Percentiles rank a stretch among this genome's conserved stretches.
These are phyloP conservation scores for Agaricus subrufescens DNA, from an alignment of 768 basidiomycete species.

Conservation along the genomic window DNA sequence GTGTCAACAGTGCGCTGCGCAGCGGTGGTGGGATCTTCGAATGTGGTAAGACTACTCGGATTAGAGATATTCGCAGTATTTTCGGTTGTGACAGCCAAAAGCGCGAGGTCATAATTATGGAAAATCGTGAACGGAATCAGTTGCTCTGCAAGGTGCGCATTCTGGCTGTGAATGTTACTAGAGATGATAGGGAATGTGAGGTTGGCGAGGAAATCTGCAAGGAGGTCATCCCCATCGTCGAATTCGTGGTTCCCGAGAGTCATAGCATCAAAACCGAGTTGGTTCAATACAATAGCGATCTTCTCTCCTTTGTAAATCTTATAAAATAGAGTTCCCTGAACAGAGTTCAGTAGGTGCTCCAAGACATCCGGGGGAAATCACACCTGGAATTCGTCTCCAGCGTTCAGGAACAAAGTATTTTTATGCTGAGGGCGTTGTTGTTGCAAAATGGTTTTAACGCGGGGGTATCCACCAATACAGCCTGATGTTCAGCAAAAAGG, in stretches of 20 bases:
- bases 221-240: conserved; percentile 35
- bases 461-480: conserved; percentile 39
- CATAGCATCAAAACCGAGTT: conserved; percentile 39
- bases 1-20: conserved; percentile 32
- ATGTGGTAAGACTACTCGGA: conserved; percentile 32
- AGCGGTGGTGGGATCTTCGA: conserved; percentile 32
- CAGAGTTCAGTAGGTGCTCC: not conserved
- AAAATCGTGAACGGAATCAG: conserved; percentile 37
- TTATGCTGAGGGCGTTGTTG: conserved; percentile 22
- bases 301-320: conserved; percentile 38
- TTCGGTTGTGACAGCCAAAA: conserved; percentile 39
- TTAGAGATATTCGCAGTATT: conserved; percentile 33
- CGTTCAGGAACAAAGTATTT: conserved; percentile 37
- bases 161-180: conserved; percentile 36
- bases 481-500: conserved; percentile 12
- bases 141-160: conserved; percentile 25
- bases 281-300: conserved; percentile 36
- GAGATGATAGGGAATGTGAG: conserved; percentile 41
- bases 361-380: not conserved
- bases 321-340: conserved; percentile 40
- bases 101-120: conserved; percentile 31
- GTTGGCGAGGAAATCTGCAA: conserved; percentile 32
- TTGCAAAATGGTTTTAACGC: conserved; percentile 35
- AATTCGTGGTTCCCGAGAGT: conserved; percentile 45
- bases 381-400: conserved; percentile 45